A percentile compares a stretch with the other conserved stretches of the same genome.
Evolutionary conservation across 495 filamentous ascomycete genomes (phyloP).

Genomic region (Collariella sp.): DNA sequence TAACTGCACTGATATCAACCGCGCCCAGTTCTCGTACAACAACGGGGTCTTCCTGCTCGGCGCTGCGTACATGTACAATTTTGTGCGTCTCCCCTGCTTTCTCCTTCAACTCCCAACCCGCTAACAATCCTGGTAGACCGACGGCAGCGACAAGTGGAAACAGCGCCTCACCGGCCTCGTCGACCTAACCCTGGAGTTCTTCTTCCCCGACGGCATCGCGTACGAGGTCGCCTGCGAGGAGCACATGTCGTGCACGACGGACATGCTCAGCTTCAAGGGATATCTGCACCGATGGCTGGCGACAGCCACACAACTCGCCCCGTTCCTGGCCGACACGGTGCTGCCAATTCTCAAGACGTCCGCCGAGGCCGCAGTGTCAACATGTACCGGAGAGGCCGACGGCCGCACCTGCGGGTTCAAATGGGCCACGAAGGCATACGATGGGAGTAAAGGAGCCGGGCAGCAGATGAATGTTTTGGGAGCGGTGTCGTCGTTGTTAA

Average conservation of each 20-base stretch:
- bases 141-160: conserved; percentile 49
- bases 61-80: conserved; percentile 71
- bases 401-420: conserved; percentile 58
- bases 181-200: conserved; percentile 50
- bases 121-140: conserved; percentile 38
- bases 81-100: conserved; percentile 34
- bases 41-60: conserved; percentile 62
- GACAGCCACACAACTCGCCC: conserved; percentile 59
- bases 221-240: conserved; percentile 63
- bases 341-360: conserved; percentile 59
- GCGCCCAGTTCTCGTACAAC: conserved; percentile 71
- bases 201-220: conserved; percentile 46
- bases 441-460: conserved; percentile 51
- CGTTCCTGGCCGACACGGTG: conserved; percentile 53
- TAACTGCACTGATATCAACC: conserved; percentile 57
- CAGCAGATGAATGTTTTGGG: conserved; percentile 65
- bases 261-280: conserved; percentile 79
- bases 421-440: conserved; percentile 54
- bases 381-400: conserved; percentile 54
- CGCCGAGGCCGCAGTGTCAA: conserved; percentile 56
- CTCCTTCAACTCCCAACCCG: not conserved
- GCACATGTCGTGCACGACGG: conserved; percentile 54
- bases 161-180: conserved; percentile 51
- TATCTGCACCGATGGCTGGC: conserved; percentile 78
- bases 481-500: conserved; percentile 50